These are phyloP conservation scores for Pythium aphanidermatum DNA, from an alignment of 352 stramenopile genomes.

Conservation along the genomic window DNA sequence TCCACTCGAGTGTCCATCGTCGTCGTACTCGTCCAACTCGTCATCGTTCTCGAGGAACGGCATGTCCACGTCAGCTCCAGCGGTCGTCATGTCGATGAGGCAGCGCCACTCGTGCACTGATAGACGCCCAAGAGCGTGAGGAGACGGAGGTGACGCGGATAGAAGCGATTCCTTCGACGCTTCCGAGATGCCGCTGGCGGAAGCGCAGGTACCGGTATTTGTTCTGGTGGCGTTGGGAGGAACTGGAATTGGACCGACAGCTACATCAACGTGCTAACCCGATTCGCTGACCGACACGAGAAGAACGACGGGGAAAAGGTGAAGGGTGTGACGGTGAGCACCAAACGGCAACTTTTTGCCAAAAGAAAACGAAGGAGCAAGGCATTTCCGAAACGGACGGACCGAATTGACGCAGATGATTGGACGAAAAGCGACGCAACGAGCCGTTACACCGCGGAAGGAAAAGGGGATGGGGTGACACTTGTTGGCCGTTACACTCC, in stretches of 20 bases:
- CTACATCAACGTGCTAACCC: conserved; percentile 15
- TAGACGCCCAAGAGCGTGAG: too few species aligned
- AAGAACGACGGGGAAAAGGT: neutral
- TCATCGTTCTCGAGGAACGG: conserved; percentile 13
- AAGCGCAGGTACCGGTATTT: too few species aligned
- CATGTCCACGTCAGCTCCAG: too few species aligned
- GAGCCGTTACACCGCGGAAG: conserved; percentile 8
- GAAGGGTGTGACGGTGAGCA: conserved; percentile 1
- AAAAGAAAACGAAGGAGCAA: conserved; percentile 4
- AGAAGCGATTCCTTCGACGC: too few species aligned
- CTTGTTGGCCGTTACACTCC: conserved; percentile 11
- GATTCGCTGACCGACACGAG: conserved; percentile 4
- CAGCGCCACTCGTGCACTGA: too few species aligned
- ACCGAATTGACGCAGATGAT: neutral
- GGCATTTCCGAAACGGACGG: conserved; percentile 19
- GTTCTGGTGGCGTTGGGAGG: neutral
- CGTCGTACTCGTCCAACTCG: neutral
- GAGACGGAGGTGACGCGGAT: too few species aligned
- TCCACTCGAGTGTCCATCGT: conserved; percentile 1
- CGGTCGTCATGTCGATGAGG: conserved; percentile 4
- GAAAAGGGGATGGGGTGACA: conserved; percentile 1
- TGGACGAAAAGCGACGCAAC: conserved; percentile 10
- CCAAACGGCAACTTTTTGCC: conserved; percentile 4
- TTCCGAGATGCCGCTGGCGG: too few species aligned
- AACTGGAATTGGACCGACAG: neutral